phyloP scores from a whole-genome alignment of 345 rosid genomes.

The Acer saccharum region DNA sequence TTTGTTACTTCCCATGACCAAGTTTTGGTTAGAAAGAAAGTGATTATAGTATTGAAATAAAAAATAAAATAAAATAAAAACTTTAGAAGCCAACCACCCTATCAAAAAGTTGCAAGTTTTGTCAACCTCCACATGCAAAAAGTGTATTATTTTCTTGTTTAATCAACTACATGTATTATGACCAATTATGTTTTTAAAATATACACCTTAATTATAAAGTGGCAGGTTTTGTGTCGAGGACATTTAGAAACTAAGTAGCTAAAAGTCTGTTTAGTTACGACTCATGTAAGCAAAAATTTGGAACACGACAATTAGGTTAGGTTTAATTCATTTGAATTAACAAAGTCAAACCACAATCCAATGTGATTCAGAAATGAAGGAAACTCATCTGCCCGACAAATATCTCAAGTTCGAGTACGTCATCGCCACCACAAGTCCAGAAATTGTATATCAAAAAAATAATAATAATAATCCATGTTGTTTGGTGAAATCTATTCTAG shows the following conservation, averaged over 20 bases:
- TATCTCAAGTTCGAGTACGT: too few relatives aligned
- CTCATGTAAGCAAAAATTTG: background rate
- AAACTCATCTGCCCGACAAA: too few relatives aligned
- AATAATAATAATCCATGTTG: background rate
- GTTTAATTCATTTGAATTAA: conserved; percentile 7
- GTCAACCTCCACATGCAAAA: conserved; percentile 73
- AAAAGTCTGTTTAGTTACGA: conserved; percentile 8
- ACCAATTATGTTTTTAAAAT: background rate
- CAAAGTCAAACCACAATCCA: background rate
- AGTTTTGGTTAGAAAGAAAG: conserved; percentile 16
- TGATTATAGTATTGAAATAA: conserved; percentile 13
- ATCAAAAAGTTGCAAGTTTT: conserved; percentile 37
- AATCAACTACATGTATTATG: conserved; percentile 17
- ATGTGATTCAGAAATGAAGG: background rate
- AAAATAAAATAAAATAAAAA: background rate
- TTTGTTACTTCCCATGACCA: conserved; percentile 26
- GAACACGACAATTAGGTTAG: conserved; percentile 11
- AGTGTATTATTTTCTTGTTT: conserved; percentile 23
- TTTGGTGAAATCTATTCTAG: background rate
- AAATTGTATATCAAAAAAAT: too few relatives aligned
- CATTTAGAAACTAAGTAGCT: background rate
- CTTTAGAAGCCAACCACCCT: conserved; percentile 58
- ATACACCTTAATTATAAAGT: background rate
- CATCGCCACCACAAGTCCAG: rapidly evolving
- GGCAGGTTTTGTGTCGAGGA: background rate